Evolutionary conservation across 202 grass and related monocot species (phyloP), one percentile per base, ranked within the genome.

Genomic region (Brachypodium distachyon): DNA sequence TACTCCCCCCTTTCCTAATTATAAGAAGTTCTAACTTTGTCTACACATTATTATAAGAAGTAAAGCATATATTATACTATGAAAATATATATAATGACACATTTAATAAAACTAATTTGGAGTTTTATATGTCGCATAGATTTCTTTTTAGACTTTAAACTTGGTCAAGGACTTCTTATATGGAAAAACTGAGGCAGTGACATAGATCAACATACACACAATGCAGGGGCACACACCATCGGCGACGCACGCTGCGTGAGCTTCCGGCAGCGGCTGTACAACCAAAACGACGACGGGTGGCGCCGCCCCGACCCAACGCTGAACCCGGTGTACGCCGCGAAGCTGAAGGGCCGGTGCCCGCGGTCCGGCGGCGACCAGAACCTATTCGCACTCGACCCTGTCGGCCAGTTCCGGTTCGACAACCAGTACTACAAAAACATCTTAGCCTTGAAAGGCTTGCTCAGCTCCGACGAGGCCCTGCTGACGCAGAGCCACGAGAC

Each of bases 361-460:
- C 39, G 31, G 28, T 94, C 92, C 0, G 92, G 92, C 31, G 85
- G 88, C 39, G 92, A 94, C 83, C 85, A 91, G 81, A 91, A 79
- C 75, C 88, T 94, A 37, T 91, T 94, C 83, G 84, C 83, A 55
- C 70, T 91, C 22, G 92, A 94, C 83, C 28, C 50, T 0, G 61
- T 13, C 18, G 82, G 53, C 13, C 92, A 87, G 54, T 94, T 94
- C 77, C 82, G 72, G 23, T 94, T 94, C 70, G 92, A 94, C 85
- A 94, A 94, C 82, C 82, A 78, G 55, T 91, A 91, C 55, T 94
- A 83, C 76, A 77, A 40, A 56, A 94, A 91, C 76, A 74, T 94
- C 36, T 66, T 91, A 0, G 72, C 72, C 18, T 69, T 81, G 62
- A 78, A 89, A 18, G 91, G 88, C 4, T 74, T 94, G 51, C 83